Percentiles rank a stretch among this genome's conserved stretches.
Conservation (phyloP, 371 early-diverging fungal species). For the Smittium culicis region DNA sequence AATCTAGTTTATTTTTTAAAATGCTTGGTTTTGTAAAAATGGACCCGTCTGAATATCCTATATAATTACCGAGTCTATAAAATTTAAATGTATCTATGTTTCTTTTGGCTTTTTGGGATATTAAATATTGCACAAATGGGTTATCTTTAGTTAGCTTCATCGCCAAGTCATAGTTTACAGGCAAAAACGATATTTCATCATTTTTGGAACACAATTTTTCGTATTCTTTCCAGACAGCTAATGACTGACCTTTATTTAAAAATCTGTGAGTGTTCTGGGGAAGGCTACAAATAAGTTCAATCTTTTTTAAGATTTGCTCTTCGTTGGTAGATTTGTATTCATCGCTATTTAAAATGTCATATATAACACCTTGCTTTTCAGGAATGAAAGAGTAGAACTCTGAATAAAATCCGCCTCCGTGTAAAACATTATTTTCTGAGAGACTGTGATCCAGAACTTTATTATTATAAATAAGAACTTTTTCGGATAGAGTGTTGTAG, state of each 20-base stretch:
- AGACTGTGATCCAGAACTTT: not conserved
- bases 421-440: not conserved
- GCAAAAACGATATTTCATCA: conserved; percentile 83
- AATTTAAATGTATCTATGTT: conserved; percentile 47
- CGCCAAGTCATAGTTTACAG: conserved; percentile 71
- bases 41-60: conserved; percentile 96
- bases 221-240: conserved; percentile 13
- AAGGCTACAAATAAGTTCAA: not conserved
- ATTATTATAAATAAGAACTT: conserved; percentile 14
- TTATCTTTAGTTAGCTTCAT: conserved; percentile 94
- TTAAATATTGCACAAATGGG: conserved; percentile 83
- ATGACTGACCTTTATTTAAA: conserved; percentile 14
- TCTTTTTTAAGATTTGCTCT: conserved; percentile 13
- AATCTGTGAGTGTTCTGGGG: conserved; percentile 13
- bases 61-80: conserved; percentile 88
- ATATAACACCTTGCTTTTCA: not conserved
- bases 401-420: conserved; percentile 21
- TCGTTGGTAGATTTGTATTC: conserved; percentile 12
- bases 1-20: conserved; percentile 47
- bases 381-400: conserved; percentile 22
- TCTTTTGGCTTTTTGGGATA: conserved; percentile 48
- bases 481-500: conserved; percentile 60
- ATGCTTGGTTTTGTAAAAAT: conserved; percentile 90
- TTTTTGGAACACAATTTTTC: conserved; percentile 65
- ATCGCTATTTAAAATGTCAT: conserved; percentile 12